These are phyloP conservation scores for Saccharomyces hybrid DNA, from an alignment of 1,139 yeast species.

Conservation along the genomic window DNA sequence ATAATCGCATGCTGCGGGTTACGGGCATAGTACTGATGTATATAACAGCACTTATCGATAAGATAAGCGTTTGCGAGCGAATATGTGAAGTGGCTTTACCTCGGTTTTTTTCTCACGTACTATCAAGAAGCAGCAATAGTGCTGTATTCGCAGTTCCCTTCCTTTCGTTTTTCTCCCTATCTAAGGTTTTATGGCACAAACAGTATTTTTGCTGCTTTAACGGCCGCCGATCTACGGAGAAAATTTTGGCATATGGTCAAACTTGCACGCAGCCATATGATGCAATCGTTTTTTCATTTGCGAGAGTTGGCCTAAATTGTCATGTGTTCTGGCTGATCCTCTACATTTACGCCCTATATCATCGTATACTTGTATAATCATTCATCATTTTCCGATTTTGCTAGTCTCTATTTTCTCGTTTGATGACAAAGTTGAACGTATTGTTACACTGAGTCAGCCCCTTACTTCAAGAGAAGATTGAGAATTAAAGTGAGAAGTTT, in stretches of 20 bases:
- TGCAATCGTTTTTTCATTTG: background rate
- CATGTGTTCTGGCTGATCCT: background rate
- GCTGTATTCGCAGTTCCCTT: background rate
- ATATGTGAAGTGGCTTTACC: too few species aligned
- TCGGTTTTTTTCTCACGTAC: too few species aligned
- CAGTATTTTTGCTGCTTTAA: background rate
- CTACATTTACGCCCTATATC: background rate
- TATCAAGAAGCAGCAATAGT: background rate
- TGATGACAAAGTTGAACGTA: background rate
- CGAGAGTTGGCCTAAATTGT: background rate
- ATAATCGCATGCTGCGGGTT: background rate
- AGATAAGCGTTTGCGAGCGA: background rate
- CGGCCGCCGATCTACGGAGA: conserved; percentile 1
- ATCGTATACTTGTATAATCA: background rate
- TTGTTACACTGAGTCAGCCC: background rate
- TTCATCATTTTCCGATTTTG: background rate
- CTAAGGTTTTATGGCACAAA: background rate
- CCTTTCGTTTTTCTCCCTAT: background rate
- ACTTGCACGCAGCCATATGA: background rate
- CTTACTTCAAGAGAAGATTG: background rate
- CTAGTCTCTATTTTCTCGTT: background rate
- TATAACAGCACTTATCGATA: background rate
- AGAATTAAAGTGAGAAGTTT: background rate
- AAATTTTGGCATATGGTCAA: background rate
- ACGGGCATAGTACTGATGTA: background rate